Evolutionary conservation across 768 basidiomycete genomes (phyloP), one percentile per base, ranked within the genome.

Genomic region (Amanita molliuscula): DNA sequence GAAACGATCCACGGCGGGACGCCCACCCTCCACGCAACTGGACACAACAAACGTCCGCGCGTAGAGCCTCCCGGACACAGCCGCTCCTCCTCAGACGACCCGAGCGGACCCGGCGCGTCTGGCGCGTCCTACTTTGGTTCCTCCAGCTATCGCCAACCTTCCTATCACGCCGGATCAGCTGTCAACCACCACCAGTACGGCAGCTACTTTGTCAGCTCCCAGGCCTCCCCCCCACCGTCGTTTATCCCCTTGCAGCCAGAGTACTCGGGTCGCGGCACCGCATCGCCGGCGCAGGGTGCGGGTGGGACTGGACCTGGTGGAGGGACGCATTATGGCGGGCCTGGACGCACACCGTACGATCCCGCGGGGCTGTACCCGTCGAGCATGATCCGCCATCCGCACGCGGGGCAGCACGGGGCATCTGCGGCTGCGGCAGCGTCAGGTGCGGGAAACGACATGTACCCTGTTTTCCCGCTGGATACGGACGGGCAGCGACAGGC

Each of bases 241-340:
- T 66, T 67, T 41, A 62, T 67, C 21, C 66, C 64, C 8, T 61
- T 65, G n/a, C 59, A 61, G 28, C 56, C 62, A 13, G 62, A 64
- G 40, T 63, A 60, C 42, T 57, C 56, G 31, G 51, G 45, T 29
- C 48, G 56, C 16, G 33, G 47, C 20, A 43, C 55, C 16, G 29
- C 51, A 44, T 23, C 36, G 25, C 47, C 44, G 13, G 25, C 42
- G 9, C 58, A 57, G 1, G 47, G 55, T 34, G 60, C 56, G 0
- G 48, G 55, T 4, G 54, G 51, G 8, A 53, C 25, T 6, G 34
- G 43, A 11, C 26, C 54, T 9, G 56, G 56, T n/a, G 60, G 58
- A 0, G 52, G 53, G 6, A 50, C 53, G 49, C 53, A 31, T n/a
- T 29, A 40, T 18, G 35, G 15, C 23, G 31, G 29, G 1, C 43